Conservation (phyloP, 1,284 basidiomycete species). For the Trametes versicolor region DNA sequence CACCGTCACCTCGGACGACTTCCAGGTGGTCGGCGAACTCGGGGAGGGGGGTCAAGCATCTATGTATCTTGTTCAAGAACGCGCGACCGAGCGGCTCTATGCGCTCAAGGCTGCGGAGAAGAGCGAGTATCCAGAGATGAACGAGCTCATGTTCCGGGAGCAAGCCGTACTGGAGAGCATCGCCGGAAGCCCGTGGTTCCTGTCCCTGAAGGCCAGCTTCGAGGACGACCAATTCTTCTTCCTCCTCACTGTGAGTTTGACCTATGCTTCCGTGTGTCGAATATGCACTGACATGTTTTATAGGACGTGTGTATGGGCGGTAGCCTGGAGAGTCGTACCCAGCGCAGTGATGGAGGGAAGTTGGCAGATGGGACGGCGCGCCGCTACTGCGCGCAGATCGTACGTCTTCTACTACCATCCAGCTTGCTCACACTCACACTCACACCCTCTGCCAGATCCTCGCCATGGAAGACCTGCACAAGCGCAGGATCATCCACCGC, state of each 20-base stretch:
- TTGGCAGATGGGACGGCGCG: slow-evolving; percentile 18
- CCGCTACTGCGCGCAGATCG: slow-evolving; percentile 36
- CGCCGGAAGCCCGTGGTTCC: slow-evolving; percentile 23
- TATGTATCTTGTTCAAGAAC: slow-evolving; percentile 35
- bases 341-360: neutral
- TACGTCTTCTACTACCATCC: slow-evolving; percentile 12
- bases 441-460: slow-evolving; percentile 18
- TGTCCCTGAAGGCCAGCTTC: slow-evolving; percentile 34
- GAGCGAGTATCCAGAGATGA: neutral
- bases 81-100: slow-evolving; percentile 15
- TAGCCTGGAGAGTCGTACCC: slow-evolving; percentile 28
- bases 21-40: slow-evolving; percentile 27
- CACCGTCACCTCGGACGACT: slow-evolving; percentile 24
- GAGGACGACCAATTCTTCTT: slow-evolving; percentile 42
- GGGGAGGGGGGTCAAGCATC: slow-evolving; percentile 38
- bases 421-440: slow-evolving; percentile 49
- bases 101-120: slow-evolving; percentile 40
- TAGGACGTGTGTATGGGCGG: slow-evolving; percentile 32
- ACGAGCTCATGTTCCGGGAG: slow-evolving; percentile 20
- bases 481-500: slow-evolving; percentile 48
- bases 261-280: neutral
- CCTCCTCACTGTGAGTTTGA: slow-evolving; percentile 33
- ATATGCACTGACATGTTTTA: neutral
- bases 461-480: slow-evolving; percentile 51
- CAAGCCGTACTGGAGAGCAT: slow-evolving; percentile 19